Percentiles rank a stretch among this genome's conserved stretches.
Evolutionary conservation across 1,284 basidiomycete species (phyloP).

Genomic region (Melampsora americana): DNA sequence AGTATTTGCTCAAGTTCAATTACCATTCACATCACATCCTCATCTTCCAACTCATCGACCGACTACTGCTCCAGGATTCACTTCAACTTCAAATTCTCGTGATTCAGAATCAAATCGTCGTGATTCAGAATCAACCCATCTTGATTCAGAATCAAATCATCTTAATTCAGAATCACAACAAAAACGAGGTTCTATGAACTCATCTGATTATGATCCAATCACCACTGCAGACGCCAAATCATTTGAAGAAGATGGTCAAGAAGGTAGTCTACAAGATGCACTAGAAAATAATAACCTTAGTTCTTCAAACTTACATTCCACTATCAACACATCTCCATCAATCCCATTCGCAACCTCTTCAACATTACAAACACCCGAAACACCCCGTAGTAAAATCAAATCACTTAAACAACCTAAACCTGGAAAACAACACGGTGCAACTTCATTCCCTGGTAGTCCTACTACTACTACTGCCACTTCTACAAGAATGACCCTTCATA

Average conservation of each 20-base stretch:
- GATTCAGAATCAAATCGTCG: not conserved
- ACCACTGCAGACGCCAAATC: constrained; percentile 17
- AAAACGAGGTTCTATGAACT: not conserved
- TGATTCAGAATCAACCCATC: not conserved
- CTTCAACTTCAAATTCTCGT: not conserved
- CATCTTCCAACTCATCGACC: constrained; percentile 8
- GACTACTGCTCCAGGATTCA: not conserved
- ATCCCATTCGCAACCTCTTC: not conserved
- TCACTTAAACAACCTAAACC: not conserved
- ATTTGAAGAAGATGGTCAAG: constrained; percentile 40
- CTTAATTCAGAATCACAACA: not conserved
- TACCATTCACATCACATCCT: constrained; percentile 2
- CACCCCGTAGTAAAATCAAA: not conserved
- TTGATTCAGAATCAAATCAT: not conserved
- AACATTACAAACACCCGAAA: not conserved
- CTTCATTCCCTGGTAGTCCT: not conserved
- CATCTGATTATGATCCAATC: constrained; percentile 22
- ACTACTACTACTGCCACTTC: not conserved
- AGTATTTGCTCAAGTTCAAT: constrained; percentile 23
- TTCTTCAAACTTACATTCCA: not conserved
- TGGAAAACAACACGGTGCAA: constrained; percentile 5
- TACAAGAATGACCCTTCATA: not conserved
- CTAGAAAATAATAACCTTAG: constrained; percentile 5
- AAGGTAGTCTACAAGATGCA: constrained; percentile 33
- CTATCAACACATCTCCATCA: not conserved